Evolutionary conservation across 768 basidiomycete genomes (phyloP).

Genomic region (Multifurca ochricompacta): DNA sequence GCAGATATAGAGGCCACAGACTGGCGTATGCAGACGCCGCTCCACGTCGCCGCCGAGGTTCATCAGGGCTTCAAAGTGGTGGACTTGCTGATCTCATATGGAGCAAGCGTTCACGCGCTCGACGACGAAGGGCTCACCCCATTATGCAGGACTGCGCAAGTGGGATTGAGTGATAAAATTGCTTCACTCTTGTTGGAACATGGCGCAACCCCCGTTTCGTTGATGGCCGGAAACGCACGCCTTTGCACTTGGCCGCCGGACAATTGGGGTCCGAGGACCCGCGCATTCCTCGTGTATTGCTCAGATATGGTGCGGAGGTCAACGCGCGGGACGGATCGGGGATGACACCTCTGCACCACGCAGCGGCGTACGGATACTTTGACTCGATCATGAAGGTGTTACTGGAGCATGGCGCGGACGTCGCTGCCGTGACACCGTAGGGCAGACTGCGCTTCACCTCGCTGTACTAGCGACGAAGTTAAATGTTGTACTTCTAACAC

Average conservation of each 20-base stretch:
- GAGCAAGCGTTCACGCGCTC: background rate
- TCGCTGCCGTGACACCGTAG: background rate
- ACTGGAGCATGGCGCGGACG: background rate
- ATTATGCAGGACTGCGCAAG: background rate
- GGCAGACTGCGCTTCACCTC: background rate
- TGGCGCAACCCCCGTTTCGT: background rate
- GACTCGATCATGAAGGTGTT: background rate
- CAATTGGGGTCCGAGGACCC: background rate
- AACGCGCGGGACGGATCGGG: background rate
- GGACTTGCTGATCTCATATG: background rate
- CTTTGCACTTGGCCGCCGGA: background rate
- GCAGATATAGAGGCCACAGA: background rate
- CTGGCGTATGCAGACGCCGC: background rate
- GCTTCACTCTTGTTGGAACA: background rate
- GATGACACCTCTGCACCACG: constrained; percentile 1
- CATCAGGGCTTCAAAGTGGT: background rate
- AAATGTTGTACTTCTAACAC: background rate
- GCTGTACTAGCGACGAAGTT: background rate
- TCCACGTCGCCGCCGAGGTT: background rate
- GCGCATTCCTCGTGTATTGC: background rate
- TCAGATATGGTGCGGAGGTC: background rate
- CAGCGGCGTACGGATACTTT: background rate
- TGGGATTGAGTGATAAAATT: background rate
- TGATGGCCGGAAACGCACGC: background rate
- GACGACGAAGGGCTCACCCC: background rate